These are phyloP conservation scores for Cylindrotheca fusiformis DNA, from an alignment of 108 stramenopile species.

Conservation along the genomic window DNA sequence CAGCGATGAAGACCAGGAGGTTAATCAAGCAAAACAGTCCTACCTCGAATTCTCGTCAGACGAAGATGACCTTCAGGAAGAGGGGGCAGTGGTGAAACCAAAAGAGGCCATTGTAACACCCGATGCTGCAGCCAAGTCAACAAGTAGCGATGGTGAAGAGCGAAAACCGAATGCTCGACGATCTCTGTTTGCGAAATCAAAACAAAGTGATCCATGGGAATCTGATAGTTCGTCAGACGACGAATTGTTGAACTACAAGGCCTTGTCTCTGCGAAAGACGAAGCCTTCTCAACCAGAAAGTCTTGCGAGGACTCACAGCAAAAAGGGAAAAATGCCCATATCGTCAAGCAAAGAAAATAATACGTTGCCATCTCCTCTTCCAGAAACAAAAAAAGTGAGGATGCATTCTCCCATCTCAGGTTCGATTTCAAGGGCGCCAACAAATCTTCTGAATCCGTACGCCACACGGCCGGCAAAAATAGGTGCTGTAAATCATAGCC, in stretches of 20 bases:
- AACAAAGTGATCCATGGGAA: not conserved
- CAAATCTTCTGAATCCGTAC: not conserved
- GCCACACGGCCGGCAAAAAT: not conserved
- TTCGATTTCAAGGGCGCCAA: not conserved
- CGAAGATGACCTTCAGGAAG: not conserved
- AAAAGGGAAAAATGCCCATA: too few species aligned
- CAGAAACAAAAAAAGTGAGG: not conserved
- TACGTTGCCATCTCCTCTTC: not conserved
- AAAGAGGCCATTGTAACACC: too few species aligned
- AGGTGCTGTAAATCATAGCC: not conserved
- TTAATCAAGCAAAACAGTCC: too few species aligned
- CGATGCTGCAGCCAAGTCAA: not conserved
- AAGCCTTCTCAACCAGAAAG: not conserved
- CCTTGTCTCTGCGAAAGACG: not conserved
- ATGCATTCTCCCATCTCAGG: not conserved
- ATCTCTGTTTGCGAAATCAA: constrained; percentile 1
- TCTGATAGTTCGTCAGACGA: constrained; percentile 6
- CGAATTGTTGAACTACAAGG: not conserved
- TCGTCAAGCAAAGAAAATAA: too few species aligned
- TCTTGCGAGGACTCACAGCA: not conserved
- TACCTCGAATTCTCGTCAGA: too few species aligned
- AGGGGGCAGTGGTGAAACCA: too few species aligned
- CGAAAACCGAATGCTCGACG: too few species aligned
- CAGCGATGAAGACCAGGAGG: not conserved
- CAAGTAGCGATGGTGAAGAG: not conserved